A percentile compares a stretch with the other conserved stretches of the same genome.
These are phyloP conservation scores for Penicillium verhagenii DNA, from an alignment of 495 filamentous ascomycete genomes.

Conservation along the genomic window DNA sequence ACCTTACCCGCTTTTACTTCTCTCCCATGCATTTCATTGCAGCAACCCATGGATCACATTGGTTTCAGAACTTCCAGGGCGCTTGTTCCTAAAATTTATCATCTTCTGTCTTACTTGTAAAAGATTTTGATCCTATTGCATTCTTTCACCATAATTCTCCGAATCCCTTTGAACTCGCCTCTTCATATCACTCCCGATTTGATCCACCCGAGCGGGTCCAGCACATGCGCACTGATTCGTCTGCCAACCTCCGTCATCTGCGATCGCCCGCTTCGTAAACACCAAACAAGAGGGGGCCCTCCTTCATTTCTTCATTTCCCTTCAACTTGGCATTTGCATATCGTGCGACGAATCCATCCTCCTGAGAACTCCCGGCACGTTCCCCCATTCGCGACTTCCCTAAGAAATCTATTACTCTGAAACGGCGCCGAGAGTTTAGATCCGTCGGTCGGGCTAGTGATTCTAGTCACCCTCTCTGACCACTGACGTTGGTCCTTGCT, in stretches of 20 bases:
- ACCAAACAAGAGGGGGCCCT: slow-evolving; percentile 18
- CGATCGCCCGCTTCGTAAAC: slow-evolving; percentile 29
- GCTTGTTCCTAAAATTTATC: not conserved
- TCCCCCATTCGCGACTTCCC: not conserved
- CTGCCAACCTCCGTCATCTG: slow-evolving; percentile 20
- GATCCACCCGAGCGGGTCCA: slow-evolving; percentile 6
- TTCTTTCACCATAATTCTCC: not conserved
- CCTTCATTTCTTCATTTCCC: not conserved
- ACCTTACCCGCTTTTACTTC: slow-evolving; percentile 4
- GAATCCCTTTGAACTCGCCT: not conserved
- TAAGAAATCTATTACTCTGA: slow-evolving; percentile 17
- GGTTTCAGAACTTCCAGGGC: slow-evolving; percentile 5
- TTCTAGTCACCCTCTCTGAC: not conserved
- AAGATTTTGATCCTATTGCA: not conserved
- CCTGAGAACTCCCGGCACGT: not conserved
- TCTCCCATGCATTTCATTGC: not conserved
- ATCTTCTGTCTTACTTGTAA: not conserved
- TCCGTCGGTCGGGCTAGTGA: slow-evolving; percentile 19
- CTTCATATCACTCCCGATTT: not conserved
- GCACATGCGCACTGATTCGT: slow-evolving; percentile 21
- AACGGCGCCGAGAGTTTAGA: slow-evolving; percentile 32
- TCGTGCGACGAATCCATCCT: slow-evolving; percentile 3
- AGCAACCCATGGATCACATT: slow-evolving; percentile 14
- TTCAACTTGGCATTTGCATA: not conserved
- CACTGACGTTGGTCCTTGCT: slow-evolving; percentile 25